Conservation (phyloP, 75 land plant genomes). For the Azolla pinnata region DNA sequence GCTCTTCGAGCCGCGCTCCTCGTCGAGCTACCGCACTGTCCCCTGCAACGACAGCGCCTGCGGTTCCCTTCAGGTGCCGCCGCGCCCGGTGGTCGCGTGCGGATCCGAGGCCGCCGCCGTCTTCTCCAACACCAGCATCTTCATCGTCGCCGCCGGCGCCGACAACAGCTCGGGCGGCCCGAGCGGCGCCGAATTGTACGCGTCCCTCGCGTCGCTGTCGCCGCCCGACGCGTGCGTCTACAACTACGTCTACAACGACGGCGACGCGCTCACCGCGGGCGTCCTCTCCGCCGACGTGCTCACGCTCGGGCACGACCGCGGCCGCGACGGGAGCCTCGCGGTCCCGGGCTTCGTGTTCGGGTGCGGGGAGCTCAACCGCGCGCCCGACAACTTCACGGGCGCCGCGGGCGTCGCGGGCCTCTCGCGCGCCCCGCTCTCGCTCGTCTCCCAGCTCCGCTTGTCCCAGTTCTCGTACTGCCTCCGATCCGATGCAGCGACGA, state of each 20-base stretch:
- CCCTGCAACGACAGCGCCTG: too few species aligned
- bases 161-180: conserved; percentile 7
- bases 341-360: conserved; percentile 44
- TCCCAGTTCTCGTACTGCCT: conserved; percentile 58
- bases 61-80: too few species aligned
- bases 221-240: conserved; percentile 16
- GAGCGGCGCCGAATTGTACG: conserved; percentile 15
- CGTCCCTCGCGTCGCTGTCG: conserved; percentile 26
- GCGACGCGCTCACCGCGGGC: conserved; percentile 26
- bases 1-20: too few species aligned
- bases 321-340: conserved; percentile 12
- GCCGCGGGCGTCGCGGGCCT: conserved; percentile 54
- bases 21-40: background rate
- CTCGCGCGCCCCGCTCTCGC: conserved; percentile 57
- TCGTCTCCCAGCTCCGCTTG: conserved; percentile 36
- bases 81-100: too few species aligned
- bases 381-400: conserved; percentile 25
- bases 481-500: conserved; percentile 39
- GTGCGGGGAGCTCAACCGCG: conserved; percentile 33
- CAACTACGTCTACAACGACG: conserved; percentile 34
- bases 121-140: conserved; percentile 19
- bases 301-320: conserved; percentile 22
- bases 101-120: conserved; percentile 21
- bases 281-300: background rate
- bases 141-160: conserved; percentile 14